Evolutionary conservation across 2,329 filamentous ascomycete species (phyloP).

Genomic region (Cladophialophora yegresii): DNA sequence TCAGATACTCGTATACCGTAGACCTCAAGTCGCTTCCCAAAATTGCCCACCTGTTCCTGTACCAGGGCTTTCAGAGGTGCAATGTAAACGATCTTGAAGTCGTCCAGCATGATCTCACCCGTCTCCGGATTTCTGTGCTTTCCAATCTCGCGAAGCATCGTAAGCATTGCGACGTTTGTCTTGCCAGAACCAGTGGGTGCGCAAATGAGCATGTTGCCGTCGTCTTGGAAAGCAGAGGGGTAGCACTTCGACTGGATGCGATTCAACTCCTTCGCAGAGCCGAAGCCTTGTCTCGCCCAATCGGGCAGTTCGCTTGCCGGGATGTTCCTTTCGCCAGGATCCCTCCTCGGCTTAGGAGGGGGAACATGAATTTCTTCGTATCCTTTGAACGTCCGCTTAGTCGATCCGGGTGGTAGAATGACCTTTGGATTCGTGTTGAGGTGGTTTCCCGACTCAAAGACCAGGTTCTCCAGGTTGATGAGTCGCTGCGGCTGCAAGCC

Average conservation of each 20-base stretch:
- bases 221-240: constrained; percentile 84
- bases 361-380: constrained; percentile 99
- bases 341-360: constrained; percentile 81
- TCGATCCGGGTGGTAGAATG: constrained; percentile 87
- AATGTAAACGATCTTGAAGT: constrained; percentile 98
- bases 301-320: constrained; percentile 86
- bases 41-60: constrained; percentile 97
- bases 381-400: constrained; percentile 92
- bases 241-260: constrained; percentile 94
- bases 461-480: constrained; percentile 91
- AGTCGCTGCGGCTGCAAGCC: constrained; percentile 82
- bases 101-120: constrained; percentile 91
- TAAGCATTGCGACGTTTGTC: constrained; percentile 97
- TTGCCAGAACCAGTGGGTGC: constrained; percentile 97
- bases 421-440: constrained; percentile 99
- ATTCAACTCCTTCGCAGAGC: constrained; percentile 82
- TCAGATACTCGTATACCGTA: constrained; percentile 95
- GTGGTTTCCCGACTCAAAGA: constrained; percentile 98
- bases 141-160: constrained; percentile 92
- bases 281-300: constrained; percentile 87
- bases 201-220: constrained; percentile 97
- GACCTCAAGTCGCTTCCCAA: constrained; percentile 83
- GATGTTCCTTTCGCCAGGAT: constrained; percentile 76
- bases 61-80: constrained; percentile 93
- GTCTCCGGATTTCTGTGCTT: constrained; percentile 87